Evolutionary conservation across 2,329 filamentous ascomycete species (phyloP), one percentile per base, ranked within the genome.

Genomic region (Sclerotinia glacialis): DNA sequence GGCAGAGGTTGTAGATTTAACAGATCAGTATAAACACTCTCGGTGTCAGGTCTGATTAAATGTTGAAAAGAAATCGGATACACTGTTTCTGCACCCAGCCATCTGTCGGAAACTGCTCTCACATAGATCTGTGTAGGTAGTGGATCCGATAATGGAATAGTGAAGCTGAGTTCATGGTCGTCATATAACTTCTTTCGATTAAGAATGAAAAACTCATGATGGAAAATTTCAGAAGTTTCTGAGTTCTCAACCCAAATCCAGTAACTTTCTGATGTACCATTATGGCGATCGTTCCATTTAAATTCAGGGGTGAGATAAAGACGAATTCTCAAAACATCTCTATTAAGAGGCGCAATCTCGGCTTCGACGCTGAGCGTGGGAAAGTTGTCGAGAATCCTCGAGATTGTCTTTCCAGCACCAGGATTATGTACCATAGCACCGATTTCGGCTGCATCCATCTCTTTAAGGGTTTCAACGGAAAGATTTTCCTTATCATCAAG

Each of bases 201-300:
- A 7, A 99, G 83, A 66, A 99, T 95, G 79, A 99, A 98, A 78
- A 90, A 97, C 77, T 99, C 95, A 71, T 98, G 92, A 74, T 99
- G 95, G 74, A 97, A 98, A 50, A 99, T 98, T 78, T 98, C 93
- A 0, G 92, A 93, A 0, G 93, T 97, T 73, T 98, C 95, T 0
- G 94, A 97, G 76, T 98, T 97, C 78, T 99, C 95, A 3, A 99
- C 94, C 96, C 95, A 99, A 67, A 99, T 90, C 85, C 96, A 99
- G 79, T 96, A 99, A 5, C 94, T 94, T 75, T 99, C 95, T 0
- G 94, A 97, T 3, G 89, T 92, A 23, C 96, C 96, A 75, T 99
- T 93, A 67, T 97, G 86, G 56, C 91, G 88, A 72, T 98, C 94
- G 72, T 97, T 96, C 95, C 95, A 99, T 47, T 83, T 83, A 76